phyloP scores from a whole-genome alignment of 805 yeast species.

The Candida chilensis region DNA sequence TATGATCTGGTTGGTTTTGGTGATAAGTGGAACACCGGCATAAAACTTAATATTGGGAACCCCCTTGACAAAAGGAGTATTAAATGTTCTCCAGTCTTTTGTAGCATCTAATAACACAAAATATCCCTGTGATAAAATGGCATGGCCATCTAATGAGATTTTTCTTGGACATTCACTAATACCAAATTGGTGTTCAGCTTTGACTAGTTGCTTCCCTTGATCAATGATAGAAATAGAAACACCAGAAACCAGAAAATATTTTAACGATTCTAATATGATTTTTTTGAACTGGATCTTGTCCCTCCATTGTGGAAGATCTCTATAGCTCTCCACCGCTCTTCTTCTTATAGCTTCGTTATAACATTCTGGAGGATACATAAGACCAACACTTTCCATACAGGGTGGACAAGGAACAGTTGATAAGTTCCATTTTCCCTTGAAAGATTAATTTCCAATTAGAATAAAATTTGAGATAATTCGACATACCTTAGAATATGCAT shows the following conservation, averaged over 20 bases:
- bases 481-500: conserved; percentile 37
- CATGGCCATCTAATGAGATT: conserved; percentile 60
- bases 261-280: conserved; percentile 25
- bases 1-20: conserved; percentile 29
- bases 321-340: conserved; percentile 29
- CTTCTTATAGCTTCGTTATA: conserved; percentile 38
- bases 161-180: conserved; percentile 42
- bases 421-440: conserved; percentile 46
- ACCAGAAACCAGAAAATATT: conserved; percentile 36
- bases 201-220: conserved; percentile 35
- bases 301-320: conserved; percentile 40
- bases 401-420: conserved; percentile 48
- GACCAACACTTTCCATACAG: conserved; percentile 31
- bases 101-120: conserved; percentile 52
- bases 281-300: conserved; percentile 25
- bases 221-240: conserved; percentile 53
- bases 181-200: conserved; percentile 37
- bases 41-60: conserved; percentile 54
- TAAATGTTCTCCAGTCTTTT: conserved; percentile 59
- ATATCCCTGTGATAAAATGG: conserved; percentile 47
- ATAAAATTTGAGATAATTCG: background rate
- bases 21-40: conserved; percentile 51
- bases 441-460: no score
- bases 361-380: conserved; percentile 53
- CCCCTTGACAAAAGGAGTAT: conserved; percentile 57